These are phyloP conservation scores for Chenopodium suecicum DNA, from an alignment of 148 eudicot species.

Conservation along the genomic window DNA sequence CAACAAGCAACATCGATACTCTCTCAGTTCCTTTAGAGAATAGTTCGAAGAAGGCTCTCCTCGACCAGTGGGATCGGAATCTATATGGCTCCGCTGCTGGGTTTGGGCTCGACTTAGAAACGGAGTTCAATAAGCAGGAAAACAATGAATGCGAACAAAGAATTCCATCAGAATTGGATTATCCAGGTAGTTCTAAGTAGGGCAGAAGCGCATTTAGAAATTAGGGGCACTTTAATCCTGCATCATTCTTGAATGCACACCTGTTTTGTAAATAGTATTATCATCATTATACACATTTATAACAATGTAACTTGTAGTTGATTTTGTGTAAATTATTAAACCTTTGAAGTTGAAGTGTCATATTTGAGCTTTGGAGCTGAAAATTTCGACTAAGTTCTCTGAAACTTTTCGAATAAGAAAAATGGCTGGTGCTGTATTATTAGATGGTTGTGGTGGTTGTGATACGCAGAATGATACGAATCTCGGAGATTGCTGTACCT, in stretches of 20 bases:
- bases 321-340: slow-evolving; percentile 19
- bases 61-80: slow-evolving; percentile 31
- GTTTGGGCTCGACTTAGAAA: slow-evolving; percentile 35
- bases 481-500: no score
- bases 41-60: slow-evolving; percentile 23
- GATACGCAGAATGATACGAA: not conserved
- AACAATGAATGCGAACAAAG: slow-evolving; percentile 19
- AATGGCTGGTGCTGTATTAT: not conserved
- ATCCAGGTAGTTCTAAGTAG: slow-evolving; percentile 28
- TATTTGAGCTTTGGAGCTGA: not conserved
- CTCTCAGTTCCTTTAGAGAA: slow-evolving; percentile 14
- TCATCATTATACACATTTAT: slow-evolving; percentile 10
- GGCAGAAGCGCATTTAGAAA: slow-evolving; percentile 13
- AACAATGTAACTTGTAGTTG: slow-evolving; percentile 29
- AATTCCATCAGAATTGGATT: slow-evolving; percentile 13
- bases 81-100: slow-evolving; percentile 27
- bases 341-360: slow-evolving; percentile 18
- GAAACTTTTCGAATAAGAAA: not conserved
- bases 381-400: not conserved
- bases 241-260: slow-evolving; percentile 15
- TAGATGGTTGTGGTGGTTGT: not conserved
- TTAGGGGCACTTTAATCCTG: slow-evolving; percentile 13
- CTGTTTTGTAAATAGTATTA: slow-evolving; percentile 30
- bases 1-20: slow-evolving; percentile 19
- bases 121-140: slow-evolving; percentile 33